Evolutionary conservation across 768 basidiomycete species (phyloP), one percentile per base, ranked within the genome.

Genomic region (Tulasnella sp.): DNA sequence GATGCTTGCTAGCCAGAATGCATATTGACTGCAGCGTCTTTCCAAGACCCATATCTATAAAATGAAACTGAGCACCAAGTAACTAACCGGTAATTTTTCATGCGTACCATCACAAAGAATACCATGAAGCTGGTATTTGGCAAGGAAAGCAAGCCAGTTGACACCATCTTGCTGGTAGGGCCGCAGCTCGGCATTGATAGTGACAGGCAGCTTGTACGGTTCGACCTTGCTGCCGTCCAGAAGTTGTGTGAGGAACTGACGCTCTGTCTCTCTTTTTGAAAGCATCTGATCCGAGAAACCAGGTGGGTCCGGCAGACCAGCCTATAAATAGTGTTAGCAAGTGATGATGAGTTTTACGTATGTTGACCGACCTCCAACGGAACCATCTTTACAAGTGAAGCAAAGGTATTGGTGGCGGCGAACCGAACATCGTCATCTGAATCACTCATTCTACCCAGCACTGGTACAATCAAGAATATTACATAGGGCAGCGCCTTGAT

Each of bases 151-250:
- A 15, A 99, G 72, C 95, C 95, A 99, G 63, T 89, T 98, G 57
- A 99, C 87, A 29, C 95, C 95, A 50, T 99, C 95, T 67, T 89
- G 87, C 65, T 99, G 95, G 63, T 99, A 99, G 63, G 91, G 89
- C 53, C 95, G 83, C 42, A 99, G 70, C 58, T 96, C 89, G 28
- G 92, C 91, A 52, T 92, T 87, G 71, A 99, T 86, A 24, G 70
- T 67, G 49, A 91, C 78, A 0, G 95, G 90, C 1, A 99, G 77
- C 35, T 68, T 66, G 63, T 96, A 99, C 56, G 82, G 79, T 58
- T 91, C 87, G 13, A 96, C 90, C 65, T 98, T 95, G 59, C 74
- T 83, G 10, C 95, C 95, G 61, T 96, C 95, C 29, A 99, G 77
- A 7, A 99, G 72, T 62, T 99, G 95, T 37, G 78, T 81, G 39